phyloP scores from a whole-genome alignment of 2,329 filamentous ascomycete genomes.

The Metarhizium album region DNA sequence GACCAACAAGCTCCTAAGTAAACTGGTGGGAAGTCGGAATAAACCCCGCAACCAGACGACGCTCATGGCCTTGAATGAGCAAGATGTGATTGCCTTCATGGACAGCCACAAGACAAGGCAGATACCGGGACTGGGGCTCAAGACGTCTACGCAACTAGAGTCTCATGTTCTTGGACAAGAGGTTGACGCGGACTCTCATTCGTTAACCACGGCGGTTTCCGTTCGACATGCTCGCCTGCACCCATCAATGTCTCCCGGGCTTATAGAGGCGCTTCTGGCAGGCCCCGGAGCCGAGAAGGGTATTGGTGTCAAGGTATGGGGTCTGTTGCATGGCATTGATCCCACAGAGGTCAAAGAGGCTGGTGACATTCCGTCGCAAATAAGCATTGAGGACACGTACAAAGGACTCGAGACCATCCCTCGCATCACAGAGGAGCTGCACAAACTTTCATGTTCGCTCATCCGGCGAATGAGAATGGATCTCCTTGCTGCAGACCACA shows the following conservation, averaged over 20 bases:
- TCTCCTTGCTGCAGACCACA: constrained; percentile 44
- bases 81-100: constrained; percentile 55
- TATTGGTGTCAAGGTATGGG: constrained; percentile 65
- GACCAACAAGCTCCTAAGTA: constrained; percentile 77
- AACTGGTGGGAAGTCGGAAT: constrained; percentile 71
- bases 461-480: constrained; percentile 71
- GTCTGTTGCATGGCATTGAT: constrained; percentile 72
- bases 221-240: constrained; percentile 55
- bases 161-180: constrained; percentile 37
- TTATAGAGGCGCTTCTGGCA: constrained; percentile 57
- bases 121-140: constrained; percentile 78
- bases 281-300: constrained; percentile 61
- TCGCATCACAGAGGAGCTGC: constrained; percentile 57
- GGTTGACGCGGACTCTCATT: constrained; percentile 21
- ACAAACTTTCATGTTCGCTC: constrained; percentile 57
- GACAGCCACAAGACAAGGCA: constrained; percentile 66
- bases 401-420: constrained; percentile 53
- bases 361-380: constrained; percentile 67
- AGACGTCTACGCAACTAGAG: constrained; percentile 39
- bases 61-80: constrained; percentile 54
- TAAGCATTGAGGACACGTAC: constrained; percentile 93
- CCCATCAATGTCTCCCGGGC: constrained; percentile 49
- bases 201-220: constrained; percentile 38
- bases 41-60: constrained; percentile 87
- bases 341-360: constrained; percentile 60